Percentiles rank a stretch among this genome's conserved stretches.
Evolutionary conservation across 2,329 filamentous ascomycete genomes (phyloP).

Genomic region (Anisogramma anomala): DNA sequence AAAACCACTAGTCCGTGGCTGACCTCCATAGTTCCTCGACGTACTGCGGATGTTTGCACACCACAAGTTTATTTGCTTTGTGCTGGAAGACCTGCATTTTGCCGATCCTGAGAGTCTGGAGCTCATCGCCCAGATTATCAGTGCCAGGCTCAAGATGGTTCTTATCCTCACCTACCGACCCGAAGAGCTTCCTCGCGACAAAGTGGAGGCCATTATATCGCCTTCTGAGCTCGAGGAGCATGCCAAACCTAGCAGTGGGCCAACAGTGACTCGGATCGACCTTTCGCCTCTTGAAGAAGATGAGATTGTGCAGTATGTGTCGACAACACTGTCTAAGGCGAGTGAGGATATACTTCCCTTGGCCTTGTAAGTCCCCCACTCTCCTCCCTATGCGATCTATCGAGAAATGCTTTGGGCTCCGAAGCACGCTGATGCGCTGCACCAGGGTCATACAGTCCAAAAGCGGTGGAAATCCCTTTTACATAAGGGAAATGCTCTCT

Average conservation of each 20-base stretch:
- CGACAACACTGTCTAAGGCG: slow-evolving; percentile 64
- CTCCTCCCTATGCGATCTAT: no score
- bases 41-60: slow-evolving; percentile 70
- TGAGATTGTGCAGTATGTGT: slow-evolving; percentile 73
- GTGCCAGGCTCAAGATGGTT: slow-evolving; percentile 67
- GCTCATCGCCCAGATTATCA: slow-evolving; percentile 69
- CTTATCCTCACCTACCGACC: slow-evolving; percentile 67
- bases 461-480: slow-evolving; percentile 80
- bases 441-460: slow-evolving; percentile 69
- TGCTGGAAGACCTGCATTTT: slow-evolving; percentile 80
- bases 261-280: slow-evolving; percentile 57
- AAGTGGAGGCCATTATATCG: slow-evolving; percentile 42
- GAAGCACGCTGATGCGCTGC: no score
- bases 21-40: slow-evolving; percentile 50
- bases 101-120: slow-evolving; percentile 81
- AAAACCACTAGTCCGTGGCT: background rate
- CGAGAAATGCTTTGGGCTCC: no score
- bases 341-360: slow-evolving; percentile 64
- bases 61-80: slow-evolving; percentile 80
- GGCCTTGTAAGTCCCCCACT: slow-evolving; percentile 36
- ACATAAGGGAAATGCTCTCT: slow-evolving; percentile 81
- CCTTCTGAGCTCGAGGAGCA: slow-evolving; percentile 42
- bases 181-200: slow-evolving; percentile 49
- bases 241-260: slow-evolving; percentile 31
- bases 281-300: slow-evolving; percentile 64